Evolutionary conservation across 345 rosid genomes (phyloP).

Genomic region (Salix koriyanagi): DNA sequence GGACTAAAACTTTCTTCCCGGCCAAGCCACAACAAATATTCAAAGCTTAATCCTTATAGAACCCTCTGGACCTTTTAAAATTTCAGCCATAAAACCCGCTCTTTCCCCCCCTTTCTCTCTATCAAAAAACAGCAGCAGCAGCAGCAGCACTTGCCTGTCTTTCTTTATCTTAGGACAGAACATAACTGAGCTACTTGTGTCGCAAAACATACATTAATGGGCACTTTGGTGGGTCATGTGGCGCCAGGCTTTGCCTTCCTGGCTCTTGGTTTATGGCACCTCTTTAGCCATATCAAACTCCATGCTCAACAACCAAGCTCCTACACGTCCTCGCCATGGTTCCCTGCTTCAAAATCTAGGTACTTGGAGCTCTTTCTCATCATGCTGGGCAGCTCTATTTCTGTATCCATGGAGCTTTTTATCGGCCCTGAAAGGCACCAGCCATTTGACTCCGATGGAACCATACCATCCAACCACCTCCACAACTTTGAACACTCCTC

Average conservation of each 20-base stretch:
- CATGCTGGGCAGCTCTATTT: constrained; percentile 54
- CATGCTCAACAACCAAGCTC: constrained; percentile 46
- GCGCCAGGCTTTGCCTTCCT: constrained; percentile 67
- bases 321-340: constrained; percentile 58
- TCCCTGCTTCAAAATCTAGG: constrained; percentile 46
- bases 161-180: background rate
- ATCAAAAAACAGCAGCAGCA: background rate
- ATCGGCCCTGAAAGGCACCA: constrained; percentile 69
- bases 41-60: constrained; percentile 7
- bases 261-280: constrained; percentile 71
- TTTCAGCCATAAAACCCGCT: background rate
- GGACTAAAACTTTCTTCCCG: background rate
- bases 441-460: constrained; percentile 70
- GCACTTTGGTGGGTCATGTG: constrained; percentile 71
- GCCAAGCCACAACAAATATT: constrained; percentile 14
- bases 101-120: no score
- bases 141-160: background rate
- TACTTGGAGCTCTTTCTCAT: constrained; percentile 57
- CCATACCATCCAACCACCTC: constrained; percentile 82
- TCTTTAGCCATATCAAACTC: constrained; percentile 64
- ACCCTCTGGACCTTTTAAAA: constrained; percentile 15
- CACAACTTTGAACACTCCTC: constrained; percentile 82
- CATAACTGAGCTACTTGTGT: background rate
- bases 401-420: constrained; percentile 74
- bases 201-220: constrained; percentile 39